Evolutionary conservation across 805 yeast genomes (phyloP), one percentile per base, ranked within the genome.

Genomic region (Priceomyces medius): DNA sequence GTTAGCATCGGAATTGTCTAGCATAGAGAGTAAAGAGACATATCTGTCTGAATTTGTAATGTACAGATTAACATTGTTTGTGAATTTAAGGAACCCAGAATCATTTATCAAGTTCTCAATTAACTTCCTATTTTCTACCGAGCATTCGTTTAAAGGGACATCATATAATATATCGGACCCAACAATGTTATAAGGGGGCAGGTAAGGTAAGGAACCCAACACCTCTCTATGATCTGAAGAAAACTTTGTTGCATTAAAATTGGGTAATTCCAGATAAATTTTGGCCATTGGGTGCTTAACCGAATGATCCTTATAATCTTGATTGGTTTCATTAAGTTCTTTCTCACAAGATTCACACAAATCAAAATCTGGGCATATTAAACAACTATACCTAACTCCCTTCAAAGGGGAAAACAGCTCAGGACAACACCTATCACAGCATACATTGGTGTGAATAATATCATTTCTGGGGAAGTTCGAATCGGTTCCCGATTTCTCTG

Each of bases 311-410:
- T 57, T 53, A 35, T 41, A 20, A 26, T 38, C 35, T 21, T 38
- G 40, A 29, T 49, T 40, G 14, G 45, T 38, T 7, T 14, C 7
- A 18, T 49, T 50, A n/a, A 38, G 52, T 7, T 45, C 46, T 4
- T 37, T 35, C 39, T 63, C 66, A 48, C 71, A 65, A 16, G 48
- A 33, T 36, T 68, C 67, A 51, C 85, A 79, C 39, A 79, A 55
- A 51, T 80, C 84, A 52, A 64, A 77, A 52, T 80, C 77, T 3
- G 54, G 53, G 50, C 85, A 79, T 21, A 77, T 71, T 19, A 71
- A 47, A 55, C 85, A 79, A 33, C 70, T 67, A 50, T 67, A 79
- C 37, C 85, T 65, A 5, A 56, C 46, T 6, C 84, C 84, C 17
- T 38, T 45, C 33, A 76, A 60, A 3, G 78, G 75, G 13, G 41